A percentile compares a stretch with the other conserved stretches of the same genome.
Conservation (phyloP, 2,329 filamentous ascomycete genomes). For the Botrytis fabae region DNA sequence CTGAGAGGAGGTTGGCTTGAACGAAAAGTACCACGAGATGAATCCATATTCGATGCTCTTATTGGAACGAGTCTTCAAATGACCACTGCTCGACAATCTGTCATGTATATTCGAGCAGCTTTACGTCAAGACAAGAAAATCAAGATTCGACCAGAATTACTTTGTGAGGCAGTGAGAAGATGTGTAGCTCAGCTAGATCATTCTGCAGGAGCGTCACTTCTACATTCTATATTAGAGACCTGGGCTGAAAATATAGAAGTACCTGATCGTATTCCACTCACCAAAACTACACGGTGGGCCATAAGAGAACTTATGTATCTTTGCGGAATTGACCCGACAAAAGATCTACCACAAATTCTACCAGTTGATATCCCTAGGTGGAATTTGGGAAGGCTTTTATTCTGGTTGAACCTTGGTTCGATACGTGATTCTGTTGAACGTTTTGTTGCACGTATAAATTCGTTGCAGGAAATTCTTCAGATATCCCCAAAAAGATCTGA, state of each 20-base stretch:
- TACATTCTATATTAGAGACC: slow-evolving; percentile 30
- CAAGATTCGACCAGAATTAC: slow-evolving; percentile 29
- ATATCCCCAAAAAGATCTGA: not conserved
- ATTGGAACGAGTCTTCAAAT: slow-evolving; percentile 34
- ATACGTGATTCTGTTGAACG: slow-evolving; percentile 26
- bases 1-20: slow-evolving; percentile 27
- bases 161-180: slow-evolving; percentile 30
- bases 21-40: slow-evolving; percentile 34
- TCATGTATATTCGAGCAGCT: slow-evolving; percentile 34
- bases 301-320: slow-evolving; percentile 34
- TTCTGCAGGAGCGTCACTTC: slow-evolving; percentile 31
- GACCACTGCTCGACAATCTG: slow-evolving; percentile 28
- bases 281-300: slow-evolving; percentile 26
- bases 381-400: slow-evolving; percentile 28
- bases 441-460: slow-evolving; percentile 2
- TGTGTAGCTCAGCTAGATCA: slow-evolving; percentile 34
- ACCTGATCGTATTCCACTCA: slow-evolving; percentile 24
- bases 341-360: slow-evolving; percentile 19
- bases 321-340: slow-evolving; percentile 31
- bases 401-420: slow-evolving; percentile 29
- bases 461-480: not conserved
- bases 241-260: slow-evolving; percentile 28
- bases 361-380: slow-evolving; percentile 26
- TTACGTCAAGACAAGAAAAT: slow-evolving; percentile 33
- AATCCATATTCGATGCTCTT: slow-evolving; percentile 36